Conservation (phyloP, 805 yeast genomes). For the Candida alai region DNA sequence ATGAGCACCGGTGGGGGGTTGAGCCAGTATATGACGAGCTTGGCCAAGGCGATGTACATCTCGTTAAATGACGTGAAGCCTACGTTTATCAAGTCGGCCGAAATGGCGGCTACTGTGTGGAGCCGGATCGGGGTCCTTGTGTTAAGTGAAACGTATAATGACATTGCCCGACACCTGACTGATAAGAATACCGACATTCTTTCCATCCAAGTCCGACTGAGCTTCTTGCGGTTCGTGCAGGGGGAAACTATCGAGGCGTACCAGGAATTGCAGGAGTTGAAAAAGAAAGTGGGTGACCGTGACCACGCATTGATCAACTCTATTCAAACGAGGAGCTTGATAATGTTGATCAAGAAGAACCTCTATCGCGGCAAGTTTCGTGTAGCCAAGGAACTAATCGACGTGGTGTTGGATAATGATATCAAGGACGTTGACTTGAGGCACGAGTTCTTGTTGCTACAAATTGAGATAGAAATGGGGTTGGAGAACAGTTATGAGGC, state of each 20-base stretch:
- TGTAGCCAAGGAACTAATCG: constrained; percentile 32
- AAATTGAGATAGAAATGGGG: constrained; percentile 27
- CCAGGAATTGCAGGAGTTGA: constrained; percentile 28
- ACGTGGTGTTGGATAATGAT: constrained; percentile 25
- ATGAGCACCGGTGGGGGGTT: constrained; percentile 54
- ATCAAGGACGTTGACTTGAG: constrained; percentile 27
- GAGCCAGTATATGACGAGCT: constrained; percentile 47
- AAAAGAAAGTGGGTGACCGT: constrained; percentile 22
- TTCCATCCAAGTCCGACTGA: constrained; percentile 36
- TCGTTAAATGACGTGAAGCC: constrained; percentile 44
- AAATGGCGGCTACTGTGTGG: constrained; percentile 47
- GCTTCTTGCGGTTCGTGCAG: constrained; percentile 29
- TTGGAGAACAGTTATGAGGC: constrained; percentile 30
- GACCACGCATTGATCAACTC: constrained; percentile 40
- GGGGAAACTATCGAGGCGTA: constrained; percentile 43
- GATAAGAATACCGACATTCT: constrained; percentile 38
- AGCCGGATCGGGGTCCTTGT: constrained; percentile 45
- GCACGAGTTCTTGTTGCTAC: constrained; percentile 24
- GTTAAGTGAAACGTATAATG: constrained; percentile 45
- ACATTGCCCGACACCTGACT: constrained; percentile 42
- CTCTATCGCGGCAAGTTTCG: constrained; percentile 36
- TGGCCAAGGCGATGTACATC: constrained; percentile 53
- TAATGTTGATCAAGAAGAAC: constrained; percentile 34
- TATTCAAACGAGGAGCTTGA: constrained; percentile 37
- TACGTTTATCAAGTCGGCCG: constrained; percentile 45